A percentile compares a stretch with the other conserved stretches of the same genome.
Evolutionary conservation across 1,284 basidiomycete species (phyloP).

Genomic region (Exobasidium cylindrosporum): DNA sequence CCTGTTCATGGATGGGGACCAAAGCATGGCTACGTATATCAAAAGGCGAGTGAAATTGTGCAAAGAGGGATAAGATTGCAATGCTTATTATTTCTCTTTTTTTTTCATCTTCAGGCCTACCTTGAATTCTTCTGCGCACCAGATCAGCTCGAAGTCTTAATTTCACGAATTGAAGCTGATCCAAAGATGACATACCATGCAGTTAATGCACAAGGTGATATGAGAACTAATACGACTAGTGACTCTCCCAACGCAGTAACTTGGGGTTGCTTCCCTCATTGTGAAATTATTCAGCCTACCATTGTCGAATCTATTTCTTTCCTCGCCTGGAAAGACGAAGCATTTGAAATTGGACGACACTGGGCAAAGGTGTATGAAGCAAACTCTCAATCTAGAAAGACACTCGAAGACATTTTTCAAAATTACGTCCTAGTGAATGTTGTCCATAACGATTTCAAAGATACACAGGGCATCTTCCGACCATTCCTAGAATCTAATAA

Average conservation of each 20-base stretch:
- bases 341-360: constrained; percentile 52
- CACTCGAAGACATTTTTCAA: constrained; percentile 45
- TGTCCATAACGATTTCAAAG: constrained; percentile 54
- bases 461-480: constrained; percentile 46
- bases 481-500: constrained; percentile 33
- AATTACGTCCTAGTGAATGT: constrained; percentile 52
- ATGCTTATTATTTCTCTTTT: neutral
- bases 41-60: constrained; percentile 48
- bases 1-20: constrained; percentile 62
- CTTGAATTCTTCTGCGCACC: constrained; percentile 91
- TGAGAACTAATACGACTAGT: constrained; percentile 84
- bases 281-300: constrained; percentile 95
- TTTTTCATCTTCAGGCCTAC: constrained; percentile 70
- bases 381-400: constrained; percentile 31
- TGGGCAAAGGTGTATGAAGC: constrained; percentile 50
- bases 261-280: constrained; percentile 90
- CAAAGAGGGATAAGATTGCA: neutral
- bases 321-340: constrained; percentile 55
- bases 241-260: constrained; percentile 97
- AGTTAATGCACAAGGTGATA: constrained; percentile 76
- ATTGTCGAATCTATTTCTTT: constrained; percentile 72
- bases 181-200: constrained; percentile 93
- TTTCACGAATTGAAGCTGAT: constrained; percentile 82
- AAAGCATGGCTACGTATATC: constrained; percentile 58
- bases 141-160: constrained; percentile 69